These are phyloP conservation scores for Udeniomyces megalosporus DNA, from an alignment of 768 basidiomycete species.

Conservation along the genomic window DNA sequence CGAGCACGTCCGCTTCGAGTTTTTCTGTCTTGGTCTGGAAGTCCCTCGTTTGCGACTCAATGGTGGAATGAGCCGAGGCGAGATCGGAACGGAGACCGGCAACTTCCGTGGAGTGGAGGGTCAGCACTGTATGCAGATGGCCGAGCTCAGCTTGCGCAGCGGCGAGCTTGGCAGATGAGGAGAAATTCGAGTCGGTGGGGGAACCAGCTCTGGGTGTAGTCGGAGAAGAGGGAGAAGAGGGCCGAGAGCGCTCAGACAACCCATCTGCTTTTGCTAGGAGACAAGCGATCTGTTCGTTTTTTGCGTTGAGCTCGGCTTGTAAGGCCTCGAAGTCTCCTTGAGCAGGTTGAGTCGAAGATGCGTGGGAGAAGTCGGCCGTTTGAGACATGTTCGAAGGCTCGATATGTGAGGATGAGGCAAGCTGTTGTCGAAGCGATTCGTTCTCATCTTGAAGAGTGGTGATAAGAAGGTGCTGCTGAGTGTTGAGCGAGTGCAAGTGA, in stretches of 20 bases:
- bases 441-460: conserved; percentile 37
- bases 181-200: too few relatives aligned
- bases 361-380: not conserved
- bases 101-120: too few relatives aligned
- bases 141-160: not conserved
- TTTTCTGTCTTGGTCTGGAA: conserved; percentile 32
- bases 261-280: not conserved
- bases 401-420: conserved; percentile 21
- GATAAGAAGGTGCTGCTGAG: conserved; percentile 30
- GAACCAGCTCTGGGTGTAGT: too few relatives aligned
- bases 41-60: too few relatives aligned
- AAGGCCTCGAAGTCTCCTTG: not conserved
- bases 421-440: conserved; percentile 42
- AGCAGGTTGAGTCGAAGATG: not conserved
- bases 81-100: too few relatives aligned
- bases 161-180: not conserved
- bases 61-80: too few relatives aligned
- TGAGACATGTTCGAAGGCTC: not conserved
- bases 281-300: not conserved
- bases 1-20: conserved; percentile 34
- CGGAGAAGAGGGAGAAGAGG: too few relatives aligned
- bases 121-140: too few relatives aligned
- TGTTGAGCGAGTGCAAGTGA: conserved; percentile 72
- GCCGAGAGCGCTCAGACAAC: not conserved
- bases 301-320: not conserved